These are phyloP conservation scores for Hypericum androsaemum DNA, from an alignment of 345 rosid genomes.

Conservation along the genomic window DNA sequence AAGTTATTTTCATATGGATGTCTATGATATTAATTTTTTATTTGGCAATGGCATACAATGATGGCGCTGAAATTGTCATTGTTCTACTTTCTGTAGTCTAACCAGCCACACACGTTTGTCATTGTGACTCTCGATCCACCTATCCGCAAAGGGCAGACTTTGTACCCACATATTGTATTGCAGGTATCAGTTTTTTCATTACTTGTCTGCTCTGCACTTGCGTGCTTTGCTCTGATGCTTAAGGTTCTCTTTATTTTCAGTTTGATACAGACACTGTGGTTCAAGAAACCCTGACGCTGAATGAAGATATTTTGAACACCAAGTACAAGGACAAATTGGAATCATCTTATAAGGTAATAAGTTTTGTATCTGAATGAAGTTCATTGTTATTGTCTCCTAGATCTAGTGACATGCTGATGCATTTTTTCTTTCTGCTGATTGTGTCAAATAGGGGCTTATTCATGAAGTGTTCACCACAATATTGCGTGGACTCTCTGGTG, in stretches of 20 bases:
- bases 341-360: slow-evolving; percentile 63
- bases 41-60: too few species aligned
- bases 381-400: background rate
- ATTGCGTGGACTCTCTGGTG: slow-evolving; percentile 82
- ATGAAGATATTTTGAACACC: slow-evolving; percentile 63
- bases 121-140: slow-evolving; percentile 94
- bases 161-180: slow-evolving; percentile 89
- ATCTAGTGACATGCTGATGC: background rate
- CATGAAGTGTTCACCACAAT: slow-evolving; percentile 90
- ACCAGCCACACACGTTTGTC: slow-evolving; percentile 95
- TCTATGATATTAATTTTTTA: too few species aligned
- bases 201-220: background rate
- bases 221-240: background rate
- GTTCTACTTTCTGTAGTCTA: slow-evolving; percentile 44
- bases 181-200: slow-evolving; percentile 42
- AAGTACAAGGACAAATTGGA: slow-evolving; percentile 91
- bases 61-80: background rate
- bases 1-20: too few species aligned
- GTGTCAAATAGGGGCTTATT: slow-evolving; percentile 59
- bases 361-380: background rate
- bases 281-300: slow-evolving; percentile 48
- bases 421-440: slow-evolving; percentile 1
- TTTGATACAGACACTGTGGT: slow-evolving; percentile 74
- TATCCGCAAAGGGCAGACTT: slow-evolving; percentile 91
- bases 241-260: slow-evolving; percentile 25